Percentiles rank a stretch among this genome's conserved stretches.
Evolutionary conservation across 192 early-diverging fungal genomes (phyloP).

Genomic region (Entomortierella lignicola): DNA sequence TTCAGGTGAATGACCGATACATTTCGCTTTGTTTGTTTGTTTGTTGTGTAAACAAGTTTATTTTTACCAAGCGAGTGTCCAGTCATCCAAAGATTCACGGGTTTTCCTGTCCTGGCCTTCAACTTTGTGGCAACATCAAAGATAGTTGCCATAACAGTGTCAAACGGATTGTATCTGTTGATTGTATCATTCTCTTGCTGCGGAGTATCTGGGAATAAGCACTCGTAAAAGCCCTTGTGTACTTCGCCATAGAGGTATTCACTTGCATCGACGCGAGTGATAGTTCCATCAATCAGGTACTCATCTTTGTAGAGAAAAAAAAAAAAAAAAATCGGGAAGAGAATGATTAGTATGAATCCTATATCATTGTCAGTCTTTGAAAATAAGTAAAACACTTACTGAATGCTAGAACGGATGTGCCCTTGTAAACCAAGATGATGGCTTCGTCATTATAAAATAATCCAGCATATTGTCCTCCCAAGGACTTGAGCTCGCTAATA

Average conservation of each 20-base stretch:
- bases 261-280: constrained; percentile 61
- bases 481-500: constrained; percentile 60
- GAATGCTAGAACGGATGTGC: constrained; percentile 57
- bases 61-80: constrained; percentile 62
- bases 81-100: constrained; percentile 64
- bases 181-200: neutral
- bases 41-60: neutral
- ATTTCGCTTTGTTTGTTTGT: too few relatives aligned
- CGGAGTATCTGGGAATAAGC: constrained; percentile 56
- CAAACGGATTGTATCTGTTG: constrained; percentile 52
- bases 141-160: constrained; percentile 55
- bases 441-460: constrained; percentile 60
- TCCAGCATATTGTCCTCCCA: constrained; percentile 62
- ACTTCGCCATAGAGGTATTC: constrained; percentile 62
- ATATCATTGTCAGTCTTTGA: neutral
- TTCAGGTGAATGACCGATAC: neutral
- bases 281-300: constrained; percentile 57
- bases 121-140: constrained; percentile 28
- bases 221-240: constrained; percentile 68
- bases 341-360: neutral
- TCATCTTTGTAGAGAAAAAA: constrained; percentile 33
- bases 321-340: neutral
- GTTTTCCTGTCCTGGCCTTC: constrained; percentile 22
- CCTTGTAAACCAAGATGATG: constrained; percentile 62
- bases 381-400: constrained; percentile 32